phyloP scores from a whole-genome alignment of 2,329 filamentous ascomycete genomes.

The Penicillium crustosum region DNA sequence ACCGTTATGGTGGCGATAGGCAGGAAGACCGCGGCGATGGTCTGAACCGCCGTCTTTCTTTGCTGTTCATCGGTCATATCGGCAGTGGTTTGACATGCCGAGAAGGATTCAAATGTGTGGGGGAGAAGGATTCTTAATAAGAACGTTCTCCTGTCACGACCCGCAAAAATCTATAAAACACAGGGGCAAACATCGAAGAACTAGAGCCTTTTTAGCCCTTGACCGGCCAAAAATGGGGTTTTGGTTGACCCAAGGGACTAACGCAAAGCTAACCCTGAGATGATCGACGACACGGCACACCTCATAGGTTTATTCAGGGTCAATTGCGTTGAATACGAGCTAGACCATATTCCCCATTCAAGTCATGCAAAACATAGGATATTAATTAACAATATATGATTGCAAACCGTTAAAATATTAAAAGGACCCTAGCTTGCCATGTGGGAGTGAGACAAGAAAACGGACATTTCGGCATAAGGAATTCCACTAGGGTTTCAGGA shows the following conservation, averaged over 20 bases:
- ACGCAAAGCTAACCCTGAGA: background rate
- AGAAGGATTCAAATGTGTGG: background rate
- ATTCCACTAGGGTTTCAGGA: background rate
- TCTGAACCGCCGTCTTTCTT: constrained; percentile 26
- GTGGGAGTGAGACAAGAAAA: background rate
- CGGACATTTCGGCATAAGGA: background rate
- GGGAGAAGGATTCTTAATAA: constrained; percentile 7
- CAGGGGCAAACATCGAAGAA: background rate
- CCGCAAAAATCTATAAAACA: background rate
- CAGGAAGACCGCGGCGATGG: constrained; percentile 31
- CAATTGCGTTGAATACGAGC: background rate
- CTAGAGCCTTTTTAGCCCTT: background rate
- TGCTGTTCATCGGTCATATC: constrained; percentile 22
- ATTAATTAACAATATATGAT: background rate
- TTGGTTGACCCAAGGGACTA: background rate
- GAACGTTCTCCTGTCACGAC: background rate
- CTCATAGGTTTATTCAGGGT: background rate
- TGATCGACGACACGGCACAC: constrained; percentile 1
- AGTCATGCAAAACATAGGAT: background rate
- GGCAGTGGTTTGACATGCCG: background rate
- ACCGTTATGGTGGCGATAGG: constrained; percentile 29
- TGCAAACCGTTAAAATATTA: background rate
- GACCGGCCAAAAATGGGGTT: background rate
- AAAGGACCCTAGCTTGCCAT: background rate
- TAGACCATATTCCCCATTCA: background rate